Percentiles rank a stretch among this genome's conserved stretches.
Evolutionary conservation across 2,329 filamentous ascomycete species (phyloP).

Genomic region (Boeremia lycopersici): DNA sequence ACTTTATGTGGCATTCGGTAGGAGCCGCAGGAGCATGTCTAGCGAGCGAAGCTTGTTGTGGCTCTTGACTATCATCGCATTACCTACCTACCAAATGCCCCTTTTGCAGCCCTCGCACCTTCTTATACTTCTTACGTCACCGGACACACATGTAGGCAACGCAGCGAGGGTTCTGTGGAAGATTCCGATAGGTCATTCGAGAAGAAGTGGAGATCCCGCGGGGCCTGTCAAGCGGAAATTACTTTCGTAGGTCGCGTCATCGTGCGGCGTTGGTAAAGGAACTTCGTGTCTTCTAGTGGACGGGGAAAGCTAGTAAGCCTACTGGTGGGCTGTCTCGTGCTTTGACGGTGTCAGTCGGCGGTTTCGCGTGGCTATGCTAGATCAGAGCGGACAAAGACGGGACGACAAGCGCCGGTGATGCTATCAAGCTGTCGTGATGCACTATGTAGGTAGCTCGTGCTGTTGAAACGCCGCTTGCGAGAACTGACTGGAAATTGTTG

Average conservation of each 20-base stretch:
- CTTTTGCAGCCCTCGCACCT: background rate
- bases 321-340: constrained; percentile 7
- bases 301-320: background rate
- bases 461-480: background rate
- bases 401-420: background rate
- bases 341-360: constrained; percentile 9
- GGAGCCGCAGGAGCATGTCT: background rate
- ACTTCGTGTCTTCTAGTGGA: constrained; percentile 12
- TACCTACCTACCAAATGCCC: background rate
- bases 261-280: background rate
- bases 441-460: background rate
- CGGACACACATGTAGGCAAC: background rate
- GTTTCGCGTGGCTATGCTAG: constrained; percentile 16
- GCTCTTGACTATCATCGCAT: background rate
- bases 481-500: background rate
- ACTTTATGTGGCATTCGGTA: background rate
- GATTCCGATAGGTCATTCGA: background rate
- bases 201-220: constrained; percentile 13
- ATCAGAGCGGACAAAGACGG: background rate
- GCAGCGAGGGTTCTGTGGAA: background rate
- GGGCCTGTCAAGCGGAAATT: background rate
- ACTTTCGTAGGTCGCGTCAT: constrained; percentile 3
- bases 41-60: background rate
- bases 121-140: background rate
- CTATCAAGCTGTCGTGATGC: background rate